A percentile compares a stretch with the other conserved stretches of the same genome.
phyloP scores from a whole-genome alignment of 2,329 filamentous ascomycete species.

The Xylariaceae sp. region DNA sequence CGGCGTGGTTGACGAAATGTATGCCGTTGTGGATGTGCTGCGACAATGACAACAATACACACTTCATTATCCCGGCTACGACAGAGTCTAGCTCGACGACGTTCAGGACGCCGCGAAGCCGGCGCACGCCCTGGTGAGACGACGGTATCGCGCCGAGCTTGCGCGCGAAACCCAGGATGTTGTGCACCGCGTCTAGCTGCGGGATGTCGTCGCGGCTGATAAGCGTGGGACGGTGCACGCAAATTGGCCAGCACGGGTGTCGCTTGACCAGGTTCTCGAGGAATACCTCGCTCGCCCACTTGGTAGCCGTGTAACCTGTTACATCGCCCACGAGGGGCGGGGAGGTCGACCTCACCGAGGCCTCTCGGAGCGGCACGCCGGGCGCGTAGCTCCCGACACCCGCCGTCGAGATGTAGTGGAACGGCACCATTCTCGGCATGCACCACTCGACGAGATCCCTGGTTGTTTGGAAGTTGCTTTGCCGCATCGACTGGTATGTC shows the following conservation, averaged over 20 bases:
- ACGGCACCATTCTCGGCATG: neutral
- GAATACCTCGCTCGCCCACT: conserved; percentile 49
- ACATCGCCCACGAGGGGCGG: conserved; percentile 30
- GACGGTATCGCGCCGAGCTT: conserved; percentile 5
- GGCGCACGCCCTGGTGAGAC: too few relatives aligned
- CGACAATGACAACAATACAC: neutral
- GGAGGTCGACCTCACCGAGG: too few relatives aligned
- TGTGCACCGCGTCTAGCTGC: neutral
- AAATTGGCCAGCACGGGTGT: conserved; percentile 32
- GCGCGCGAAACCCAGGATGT: neutral
- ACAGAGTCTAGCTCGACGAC: too few relatives aligned
- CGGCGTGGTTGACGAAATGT: neutral
- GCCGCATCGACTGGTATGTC: conserved; percentile 7
- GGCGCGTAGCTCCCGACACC: too few relatives aligned
- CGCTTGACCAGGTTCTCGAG: conserved; percentile 40
- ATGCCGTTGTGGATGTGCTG: neutral
- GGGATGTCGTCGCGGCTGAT: conserved; percentile 17
- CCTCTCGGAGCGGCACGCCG: too few relatives aligned
- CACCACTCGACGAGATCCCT: conserved; percentile 9
- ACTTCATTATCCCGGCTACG: conserved; percentile 20
- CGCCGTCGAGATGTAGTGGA: conserved; percentile 29
- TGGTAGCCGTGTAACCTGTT: conserved; percentile 45
- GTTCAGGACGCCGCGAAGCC: too few relatives aligned
- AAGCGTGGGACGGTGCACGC: conserved; percentile 40
- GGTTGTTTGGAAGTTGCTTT: conserved; percentile 24